These are phyloP conservation scores for Flammula alnicola DNA, from an alignment of 1,284 basidiomycete species.

Conservation along the genomic window DNA sequence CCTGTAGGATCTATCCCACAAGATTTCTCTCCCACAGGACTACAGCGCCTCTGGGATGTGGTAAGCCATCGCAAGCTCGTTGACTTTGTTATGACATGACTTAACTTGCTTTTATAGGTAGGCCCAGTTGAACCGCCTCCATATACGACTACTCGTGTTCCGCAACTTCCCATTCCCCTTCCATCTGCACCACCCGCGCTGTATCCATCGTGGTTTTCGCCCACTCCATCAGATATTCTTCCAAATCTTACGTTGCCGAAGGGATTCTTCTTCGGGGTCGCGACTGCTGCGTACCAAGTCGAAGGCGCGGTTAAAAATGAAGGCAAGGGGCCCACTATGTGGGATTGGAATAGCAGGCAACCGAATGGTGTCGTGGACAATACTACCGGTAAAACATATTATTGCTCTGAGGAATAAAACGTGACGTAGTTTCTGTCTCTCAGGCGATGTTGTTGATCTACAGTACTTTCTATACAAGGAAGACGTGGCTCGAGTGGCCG, in stretches of 20 bases:
- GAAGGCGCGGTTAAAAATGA: slow-evolving; percentile 53
- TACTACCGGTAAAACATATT: slow-evolving; percentile 39
- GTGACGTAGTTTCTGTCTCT: neutral
- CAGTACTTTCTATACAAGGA: slow-evolving; percentile 55
- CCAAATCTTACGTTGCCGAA: slow-evolving; percentile 45
- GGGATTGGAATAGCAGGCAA: slow-evolving; percentile 55
- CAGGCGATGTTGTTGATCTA: slow-evolving; percentile 50
- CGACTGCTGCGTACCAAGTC: slow-evolving; percentile 53
- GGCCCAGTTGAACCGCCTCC: slow-evolving; percentile 48
- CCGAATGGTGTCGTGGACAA: slow-evolving; percentile 43
- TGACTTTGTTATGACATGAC: neutral
- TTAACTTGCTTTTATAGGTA: slow-evolving; percentile 34
- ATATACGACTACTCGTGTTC: slow-evolving; percentile 47
- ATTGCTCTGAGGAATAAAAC: neutral
- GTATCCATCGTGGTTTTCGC: slow-evolving; percentile 50
- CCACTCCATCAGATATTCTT: slow-evolving; percentile 44
- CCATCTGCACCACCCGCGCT: slow-evolving; percentile 49
- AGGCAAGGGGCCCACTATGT: slow-evolving; percentile 51
- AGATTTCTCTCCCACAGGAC: slow-evolving; percentile 42
- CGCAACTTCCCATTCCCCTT: slow-evolving; percentile 41
- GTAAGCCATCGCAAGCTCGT: slow-evolving; percentile 28
- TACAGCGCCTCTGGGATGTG: slow-evolving; percentile 47
- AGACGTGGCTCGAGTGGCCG: slow-evolving; percentile 49
- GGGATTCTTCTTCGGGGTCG: slow-evolving; percentile 51
- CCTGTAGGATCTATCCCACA: slow-evolving; percentile 43